Percentiles rank a stretch among this genome's conserved stretches.
These are phyloP conservation scores for Cordyceps militaris DNA, from an alignment of 2,329 filamentous ascomycete species.

Conservation along the genomic window DNA sequence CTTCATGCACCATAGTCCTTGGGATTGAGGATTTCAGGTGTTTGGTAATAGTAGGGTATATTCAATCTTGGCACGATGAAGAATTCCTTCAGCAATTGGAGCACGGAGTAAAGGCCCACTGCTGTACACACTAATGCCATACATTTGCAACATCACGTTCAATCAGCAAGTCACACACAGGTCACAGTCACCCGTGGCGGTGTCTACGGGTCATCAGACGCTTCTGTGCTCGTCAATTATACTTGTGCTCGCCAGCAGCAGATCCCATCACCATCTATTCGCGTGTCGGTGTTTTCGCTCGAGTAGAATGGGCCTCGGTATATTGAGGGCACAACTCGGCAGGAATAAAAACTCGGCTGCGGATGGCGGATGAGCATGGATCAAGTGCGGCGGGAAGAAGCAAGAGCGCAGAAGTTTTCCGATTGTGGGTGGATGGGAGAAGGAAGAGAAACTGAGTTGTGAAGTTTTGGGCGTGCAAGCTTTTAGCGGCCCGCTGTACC, in stretches of 20 bases:
- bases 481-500: background rate
- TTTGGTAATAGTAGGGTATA: slow-evolving; percentile 50
- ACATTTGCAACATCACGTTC: background rate
- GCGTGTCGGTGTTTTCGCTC: background rate
- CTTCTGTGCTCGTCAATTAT: background rate
- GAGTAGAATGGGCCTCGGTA: background rate
- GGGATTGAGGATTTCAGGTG: slow-evolving; percentile 36
- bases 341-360: background rate
- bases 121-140: slow-evolving; percentile 55
- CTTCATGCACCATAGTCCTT: slow-evolving; percentile 49
- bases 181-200: background rate
- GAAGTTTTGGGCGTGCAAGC: background rate
- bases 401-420: background rate
- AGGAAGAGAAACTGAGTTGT: background rate
- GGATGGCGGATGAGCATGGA: background rate
- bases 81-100: slow-evolving; percentile 49
- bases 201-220: background rate
- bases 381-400: background rate
- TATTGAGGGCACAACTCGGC: background rate
- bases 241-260: background rate
- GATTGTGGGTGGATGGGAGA: background rate
- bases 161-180: background rate
- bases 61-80: slow-evolving; percentile 47
- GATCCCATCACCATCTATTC: background rate
- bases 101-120: slow-evolving; percentile 42